These are phyloP conservation scores for Pichia sp. DNA, from an alignment of 1,139 yeast species.

Conservation along the genomic window DNA sequence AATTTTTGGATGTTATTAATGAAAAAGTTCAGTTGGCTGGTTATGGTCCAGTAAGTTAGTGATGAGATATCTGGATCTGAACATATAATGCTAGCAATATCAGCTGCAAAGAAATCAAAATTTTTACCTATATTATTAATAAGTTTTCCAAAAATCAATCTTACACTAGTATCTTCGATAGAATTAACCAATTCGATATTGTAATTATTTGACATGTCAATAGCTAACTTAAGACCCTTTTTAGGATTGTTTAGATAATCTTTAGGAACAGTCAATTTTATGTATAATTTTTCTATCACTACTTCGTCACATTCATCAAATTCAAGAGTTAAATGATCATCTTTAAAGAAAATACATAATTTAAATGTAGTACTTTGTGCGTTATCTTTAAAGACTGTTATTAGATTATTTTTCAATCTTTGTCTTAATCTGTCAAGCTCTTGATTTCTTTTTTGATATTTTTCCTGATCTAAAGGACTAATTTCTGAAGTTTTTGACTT, in stretches of 20 bases:
- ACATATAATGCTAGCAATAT: slow-evolving; percentile 16
- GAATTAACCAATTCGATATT: slow-evolving; percentile 24
- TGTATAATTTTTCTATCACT: slow-evolving; percentile 21
- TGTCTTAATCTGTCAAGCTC: slow-evolving; percentile 25
- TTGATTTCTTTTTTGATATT: slow-evolving; percentile 12
- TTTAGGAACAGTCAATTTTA: slow-evolving; percentile 27
- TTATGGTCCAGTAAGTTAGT: slow-evolving; percentile 20
- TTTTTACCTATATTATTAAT: slow-evolving; percentile 26
- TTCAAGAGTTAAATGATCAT: slow-evolving; percentile 25
- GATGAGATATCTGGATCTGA: background rate
- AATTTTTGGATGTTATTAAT: slow-evolving; percentile 29
- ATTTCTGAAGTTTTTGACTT: background rate
- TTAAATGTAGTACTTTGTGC: slow-evolving; percentile 24
- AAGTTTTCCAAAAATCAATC: slow-evolving; percentile 27
- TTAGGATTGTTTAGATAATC: slow-evolving; percentile 32
- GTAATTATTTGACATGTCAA: slow-evolving; percentile 26
- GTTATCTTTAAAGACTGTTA: slow-evolving; percentile 26
- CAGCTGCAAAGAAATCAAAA: slow-evolving; percentile 22
- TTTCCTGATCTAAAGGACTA: slow-evolving; percentile 11
- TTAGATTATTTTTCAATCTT: slow-evolving; percentile 19
- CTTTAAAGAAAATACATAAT: slow-evolving; percentile 21
- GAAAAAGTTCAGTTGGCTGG: slow-evolving; percentile 28
- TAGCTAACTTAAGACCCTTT: slow-evolving; percentile 33
- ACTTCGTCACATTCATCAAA: slow-evolving; percentile 25
- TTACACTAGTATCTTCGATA: slow-evolving; percentile 23